Base-by-base conservation (phyloP, 2,329 filamentous ascomycete species). In the Scedosporium minutisporum region DNA sequence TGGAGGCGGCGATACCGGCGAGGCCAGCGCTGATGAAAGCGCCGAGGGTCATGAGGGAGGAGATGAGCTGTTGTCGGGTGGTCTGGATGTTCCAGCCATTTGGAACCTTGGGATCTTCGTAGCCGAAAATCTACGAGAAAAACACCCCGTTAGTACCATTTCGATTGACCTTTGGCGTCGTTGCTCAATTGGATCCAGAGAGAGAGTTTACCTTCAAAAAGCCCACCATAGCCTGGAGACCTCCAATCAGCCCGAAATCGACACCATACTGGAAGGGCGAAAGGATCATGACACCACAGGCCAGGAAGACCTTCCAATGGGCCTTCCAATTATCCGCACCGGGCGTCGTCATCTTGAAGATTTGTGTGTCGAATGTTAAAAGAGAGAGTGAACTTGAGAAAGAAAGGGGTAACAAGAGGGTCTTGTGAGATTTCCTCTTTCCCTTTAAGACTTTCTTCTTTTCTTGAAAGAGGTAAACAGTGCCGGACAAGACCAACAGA, bases 161-260 rank as follows among this genome's bases (percentile, higher is more conserved):
- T 10, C 33, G 6, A 38, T 38, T 38, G 10, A 38, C 12, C 12
- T 38, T 10, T 10, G 33, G 3, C 4, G 10, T 38, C 1, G 12
- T 21, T 44, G 4, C 44, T 44, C 57, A 61, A 64, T 57, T 58
- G 57, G 48, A 29, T 25, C 12, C 16, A 33, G 23, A 16, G 18
- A 7, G 12, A 16, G 16, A n/a, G 58, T 14, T 42, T 16, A 63
- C 62, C 48, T 76, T 69, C 4, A 81, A 72, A 59, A 82, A 82
- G 14, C 78, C 79, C 2, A 72, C 68, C 79, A 81, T 81, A 64
- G 79, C 79, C 68, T 82, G 79, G 1, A 82, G 67, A 46, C 79
- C 78, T 27, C 77, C 77, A 59, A 82, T 81, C 23, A 80, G 69
- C 23, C 79, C 78, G 66, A 81, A 82, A 65, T 82, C 78, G 53